A percentile compares a stretch with the other conserved stretches of the same genome.
These are phyloP conservation scores for Colletotrichum lupini DNA, from an alignment of 2,329 filamentous ascomycete species.

Conservation along the genomic window DNA sequence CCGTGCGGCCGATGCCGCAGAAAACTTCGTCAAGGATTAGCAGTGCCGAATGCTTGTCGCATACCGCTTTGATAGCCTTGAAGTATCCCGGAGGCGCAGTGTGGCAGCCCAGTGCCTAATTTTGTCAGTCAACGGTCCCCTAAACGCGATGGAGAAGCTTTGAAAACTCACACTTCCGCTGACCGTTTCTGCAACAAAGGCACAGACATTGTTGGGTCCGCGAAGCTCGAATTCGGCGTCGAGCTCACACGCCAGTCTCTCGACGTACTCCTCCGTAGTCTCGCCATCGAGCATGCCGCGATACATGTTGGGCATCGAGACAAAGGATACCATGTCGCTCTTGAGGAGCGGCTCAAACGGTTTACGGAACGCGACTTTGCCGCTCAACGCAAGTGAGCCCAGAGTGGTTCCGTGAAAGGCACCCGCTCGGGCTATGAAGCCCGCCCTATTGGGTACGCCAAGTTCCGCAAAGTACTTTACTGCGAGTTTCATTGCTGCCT, in stretches of 20 bases:
- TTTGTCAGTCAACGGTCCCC: background rate
- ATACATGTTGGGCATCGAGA: background rate
- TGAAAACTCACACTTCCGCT: background rate
- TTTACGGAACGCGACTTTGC: background rate
- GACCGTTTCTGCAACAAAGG: slow-evolving; percentile 54
- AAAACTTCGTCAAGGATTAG: slow-evolving; percentile 72
- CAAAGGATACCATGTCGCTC: background rate
- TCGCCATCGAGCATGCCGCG: background rate
- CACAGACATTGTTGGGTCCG: slow-evolving; percentile 32
- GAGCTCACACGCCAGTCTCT: background rate
- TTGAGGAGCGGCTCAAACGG: background rate
- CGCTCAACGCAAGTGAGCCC: slow-evolving; percentile 51
- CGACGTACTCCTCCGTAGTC: background rate
- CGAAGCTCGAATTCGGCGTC: background rate
- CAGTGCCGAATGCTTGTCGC: slow-evolving; percentile 64
- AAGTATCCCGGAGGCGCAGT: slow-evolving; percentile 66
- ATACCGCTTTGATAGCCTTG: slow-evolving; percentile 61
- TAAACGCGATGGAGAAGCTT: slow-evolving; percentile 48
- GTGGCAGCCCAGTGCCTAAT: background rate
- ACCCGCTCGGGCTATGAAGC: slow-evolving; percentile 55
- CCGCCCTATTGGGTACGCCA: slow-evolving; percentile 46
- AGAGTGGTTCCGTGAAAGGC: slow-evolving; percentile 62
- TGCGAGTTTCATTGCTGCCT: slow-evolving; percentile 59
- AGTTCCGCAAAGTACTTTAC: slow-evolving; percentile 58
- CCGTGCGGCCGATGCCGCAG: slow-evolving; percentile 73